Evolutionary conservation across 148 eudicot species (phyloP), one percentile per base, ranked within the genome.

Genomic region (Camellia japonica): DNA sequence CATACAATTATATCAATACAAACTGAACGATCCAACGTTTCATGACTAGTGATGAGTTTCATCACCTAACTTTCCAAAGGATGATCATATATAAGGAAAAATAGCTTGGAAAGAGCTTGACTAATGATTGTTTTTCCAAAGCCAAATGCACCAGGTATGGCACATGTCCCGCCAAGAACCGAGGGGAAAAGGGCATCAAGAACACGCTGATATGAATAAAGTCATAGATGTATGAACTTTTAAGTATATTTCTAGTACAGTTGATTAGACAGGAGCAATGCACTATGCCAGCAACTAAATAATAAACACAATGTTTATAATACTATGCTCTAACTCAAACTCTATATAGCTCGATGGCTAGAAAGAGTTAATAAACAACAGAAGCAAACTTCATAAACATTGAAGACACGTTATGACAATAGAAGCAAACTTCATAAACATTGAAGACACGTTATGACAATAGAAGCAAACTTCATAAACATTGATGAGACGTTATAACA

Each of bases 111-210:
- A 68, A 96, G 98, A 58, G 99, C 99, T 82, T 96, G 99, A 89
- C 99, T 94, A 83, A 97, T 97, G 75, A 94, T 97, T 71, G 99
- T 97, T 87, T 97, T 97, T 11, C 99, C 99, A 89, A 98, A 97
- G 68, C 99, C 98, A 90, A 94, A 97, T 68, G 99, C 99, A 85
- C 99, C 99, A 77, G 99, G 99, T 63, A 97, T 97, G 67, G 98
- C 99, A 90, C 99, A 97, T 43, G 99, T 97, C 75, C 99, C 99
- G 80, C 98, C 99, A 88, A 97, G 98, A 80, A 97, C 99, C 2
- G 98, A 97, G 74, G 99, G 98, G 86, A 97, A 97, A 78, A 97
- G 91, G 78, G 99, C 99, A 85, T 97, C 99, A 86, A 97, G 97
- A 81, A 97, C 99, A 85, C 98, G 99, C 98, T 97, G 89, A 44